These are phyloP conservation scores for Trametes versicolor DNA, from an alignment of 1,284 basidiomycete species.

Conservation along the genomic window DNA sequence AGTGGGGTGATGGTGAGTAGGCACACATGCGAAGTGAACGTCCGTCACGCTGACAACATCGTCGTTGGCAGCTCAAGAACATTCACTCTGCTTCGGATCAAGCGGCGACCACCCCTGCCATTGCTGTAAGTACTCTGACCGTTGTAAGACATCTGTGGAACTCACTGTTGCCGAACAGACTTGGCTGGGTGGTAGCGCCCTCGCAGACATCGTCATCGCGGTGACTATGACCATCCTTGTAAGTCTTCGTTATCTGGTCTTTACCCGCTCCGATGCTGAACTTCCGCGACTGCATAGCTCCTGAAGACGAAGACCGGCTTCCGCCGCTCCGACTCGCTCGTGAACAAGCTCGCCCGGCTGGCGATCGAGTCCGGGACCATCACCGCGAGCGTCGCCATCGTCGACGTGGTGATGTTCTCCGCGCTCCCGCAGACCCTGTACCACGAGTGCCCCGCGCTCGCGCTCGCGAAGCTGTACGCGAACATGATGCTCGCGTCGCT, in stretches of 20 bases:
- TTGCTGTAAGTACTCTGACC: conserved; percentile 11
- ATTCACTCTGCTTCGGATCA: conserved; percentile 2
- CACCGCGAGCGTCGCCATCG: conserved; percentile 13
- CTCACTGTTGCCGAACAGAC: conserved; percentile 14
- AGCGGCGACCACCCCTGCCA: conserved; percentile 5
- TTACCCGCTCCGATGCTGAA: too few species aligned
- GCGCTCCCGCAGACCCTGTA: conserved; percentile 2
- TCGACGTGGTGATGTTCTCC: conserved; percentile 15
- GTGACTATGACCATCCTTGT: conserved; percentile 33
- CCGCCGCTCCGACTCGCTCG: conserved; percentile 22
- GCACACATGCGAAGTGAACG: not conserved
- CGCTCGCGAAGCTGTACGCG: conserved; percentile 27
- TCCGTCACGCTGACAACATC: not conserved
- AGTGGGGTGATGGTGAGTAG: conserved; percentile 10
- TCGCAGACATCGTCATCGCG: conserved; percentile 35
- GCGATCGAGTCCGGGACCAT: conserved; percentile 34
- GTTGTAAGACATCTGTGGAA: not conserved
- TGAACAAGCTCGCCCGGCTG: conserved; percentile 31
- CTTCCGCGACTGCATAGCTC: conserved; percentile 11
- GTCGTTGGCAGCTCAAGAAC: conserved; percentile 5
- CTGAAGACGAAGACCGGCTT: conserved; percentile 26
- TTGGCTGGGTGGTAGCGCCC: conserved; percentile 31
- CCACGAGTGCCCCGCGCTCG: conserved; percentile 19
- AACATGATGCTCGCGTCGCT: conserved; percentile 23
- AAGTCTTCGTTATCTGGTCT: too few species aligned